Conservation (phyloP, 202 grass and related monocot species). For the Musa balbisiana region DNA sequence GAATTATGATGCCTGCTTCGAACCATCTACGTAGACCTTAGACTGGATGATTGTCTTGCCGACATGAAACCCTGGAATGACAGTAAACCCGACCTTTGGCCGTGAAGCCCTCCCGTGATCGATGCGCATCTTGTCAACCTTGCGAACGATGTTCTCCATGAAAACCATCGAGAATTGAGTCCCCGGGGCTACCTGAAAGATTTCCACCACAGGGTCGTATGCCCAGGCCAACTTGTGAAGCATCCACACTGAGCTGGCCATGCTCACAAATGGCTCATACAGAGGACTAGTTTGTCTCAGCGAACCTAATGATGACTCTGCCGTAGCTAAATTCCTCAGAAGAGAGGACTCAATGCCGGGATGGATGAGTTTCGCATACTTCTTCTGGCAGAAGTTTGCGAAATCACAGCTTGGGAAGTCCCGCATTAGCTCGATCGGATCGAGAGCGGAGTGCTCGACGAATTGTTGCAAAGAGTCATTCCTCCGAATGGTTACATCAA, state of each 20-base stretch:
- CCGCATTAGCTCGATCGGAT: constrained; percentile 72
- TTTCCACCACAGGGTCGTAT: constrained; percentile 69
- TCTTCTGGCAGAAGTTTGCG: constrained; percentile 62
- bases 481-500: constrained; percentile 35
- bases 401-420: constrained; percentile 53
- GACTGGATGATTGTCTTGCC: constrained; percentile 86
- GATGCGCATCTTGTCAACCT: constrained; percentile 24
- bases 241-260: constrained; percentile 97
- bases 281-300: constrained; percentile 46
- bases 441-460: constrained; percentile 75
- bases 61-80: constrained; percentile 81
- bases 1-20: constrained; percentile 26
- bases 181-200: constrained; percentile 77
- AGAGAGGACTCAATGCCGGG: constrained; percentile 53
- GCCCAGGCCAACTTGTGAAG: constrained; percentile 92
- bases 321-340: constrained; percentile 40
- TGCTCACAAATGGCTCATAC: constrained; percentile 70
- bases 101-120: constrained; percentile 27
- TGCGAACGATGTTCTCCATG: constrained; percentile 79
- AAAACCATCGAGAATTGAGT: constrained; percentile 66
- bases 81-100: constrained; percentile 81
- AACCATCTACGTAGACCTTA: constrained; percentile 76
- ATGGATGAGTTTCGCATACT: constrained; percentile 85
- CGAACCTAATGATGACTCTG: constrained; percentile 29
- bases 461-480: constrained; percentile 78